These are phyloP conservation scores for Onygenales sp. DNA, from an alignment of 2,329 filamentous ascomycete species.

Conservation along the genomic window DNA sequence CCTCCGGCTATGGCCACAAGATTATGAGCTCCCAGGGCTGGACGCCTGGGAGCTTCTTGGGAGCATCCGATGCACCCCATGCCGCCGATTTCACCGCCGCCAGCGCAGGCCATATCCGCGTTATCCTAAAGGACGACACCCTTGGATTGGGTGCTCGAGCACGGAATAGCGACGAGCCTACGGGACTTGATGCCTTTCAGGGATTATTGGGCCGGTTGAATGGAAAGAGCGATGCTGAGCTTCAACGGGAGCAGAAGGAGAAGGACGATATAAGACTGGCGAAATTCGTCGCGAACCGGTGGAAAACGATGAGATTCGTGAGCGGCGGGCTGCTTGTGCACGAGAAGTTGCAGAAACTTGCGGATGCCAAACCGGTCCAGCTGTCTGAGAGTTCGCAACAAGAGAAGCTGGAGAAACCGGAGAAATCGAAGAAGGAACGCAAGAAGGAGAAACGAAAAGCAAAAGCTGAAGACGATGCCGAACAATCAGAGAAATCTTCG, in stretches of 20 bases:
- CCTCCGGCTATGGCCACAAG: slow-evolving; percentile 74
- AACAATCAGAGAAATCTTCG: slow-evolving; percentile 22
- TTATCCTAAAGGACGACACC: slow-evolving; percentile 80
- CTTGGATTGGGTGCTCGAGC: slow-evolving; percentile 77
- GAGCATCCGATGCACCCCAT: slow-evolving; percentile 66
- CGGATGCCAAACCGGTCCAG: slow-evolving; percentile 30
- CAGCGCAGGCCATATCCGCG: slow-evolving; percentile 75
- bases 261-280: slow-evolving; percentile 62
- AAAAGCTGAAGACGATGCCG: slow-evolving; percentile 18
- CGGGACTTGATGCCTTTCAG: slow-evolving; percentile 78
- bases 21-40: slow-evolving; percentile 85
- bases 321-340: slow-evolving; percentile 65
- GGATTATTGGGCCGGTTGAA: slow-evolving; percentile 82
- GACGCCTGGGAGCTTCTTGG: slow-evolving; percentile 75
- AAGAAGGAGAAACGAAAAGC: slow-evolving; percentile 19
- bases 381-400: slow-evolving; percentile 37
- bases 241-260: slow-evolving; percentile 60
- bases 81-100: slow-evolving; percentile 67
- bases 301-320: slow-evolving; percentile 77
- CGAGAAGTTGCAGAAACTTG: slow-evolving; percentile 39
- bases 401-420: slow-evolving; percentile 17
- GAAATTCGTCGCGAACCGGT: slow-evolving; percentile 64
- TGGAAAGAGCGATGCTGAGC: slow-evolving; percentile 66
- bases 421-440: slow-evolving; percentile 21
- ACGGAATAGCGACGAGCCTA: slow-evolving; percentile 60